Evolutionary conservation across 2,329 filamentous ascomycete species (phyloP), one percentile per base, ranked within the genome.

Genomic region (Colletotrichum siamense): DNA sequence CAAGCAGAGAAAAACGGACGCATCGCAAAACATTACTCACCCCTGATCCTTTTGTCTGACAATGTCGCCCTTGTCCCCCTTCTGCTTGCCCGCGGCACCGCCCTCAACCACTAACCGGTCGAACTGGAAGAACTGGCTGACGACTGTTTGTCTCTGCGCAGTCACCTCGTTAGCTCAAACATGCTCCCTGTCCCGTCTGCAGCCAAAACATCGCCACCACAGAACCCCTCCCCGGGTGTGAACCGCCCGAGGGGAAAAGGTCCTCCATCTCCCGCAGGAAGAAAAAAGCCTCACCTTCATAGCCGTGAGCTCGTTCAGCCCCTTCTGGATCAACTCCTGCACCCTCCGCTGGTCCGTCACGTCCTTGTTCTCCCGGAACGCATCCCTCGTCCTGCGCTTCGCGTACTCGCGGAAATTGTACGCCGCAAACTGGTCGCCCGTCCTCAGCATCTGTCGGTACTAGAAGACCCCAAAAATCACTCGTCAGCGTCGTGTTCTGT

Each of bases 381-480:
- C 94, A 88, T 99, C 97, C 84, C 91, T 92, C 84, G 97, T 98
- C 85, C 96, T 92, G 83, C 97, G 94, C 86, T 93, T 94, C 70
- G 97, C 96, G 86, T 99, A 99, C 85, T 98, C 96, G 87, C 97
- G 93, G 90, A 98, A 99, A 88, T 99, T 99, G 89, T 99, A 99
- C 80, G 94, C 92, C 78, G 95, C 92, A 86, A 99, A 99, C 83
- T 98, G 95, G 77, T 91, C 90, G 78, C 95, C 93, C 85, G 97
- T 94, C 81, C 96, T 94, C 82, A 99, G 89, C 81, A 99, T 89
- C 82, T 96, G 96, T 79, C 97, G 96, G 87, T 98, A 99, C 96
- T 98, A 22, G 44, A 22, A 49, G 79, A 18, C 66, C 44, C 13
- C 15, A 7, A 18, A 32, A 22, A 62, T 49, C 44, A 49, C 6